Evolutionary conservation across 306 rosid species (phyloP).

Genomic region (Morella rubra): DNA sequence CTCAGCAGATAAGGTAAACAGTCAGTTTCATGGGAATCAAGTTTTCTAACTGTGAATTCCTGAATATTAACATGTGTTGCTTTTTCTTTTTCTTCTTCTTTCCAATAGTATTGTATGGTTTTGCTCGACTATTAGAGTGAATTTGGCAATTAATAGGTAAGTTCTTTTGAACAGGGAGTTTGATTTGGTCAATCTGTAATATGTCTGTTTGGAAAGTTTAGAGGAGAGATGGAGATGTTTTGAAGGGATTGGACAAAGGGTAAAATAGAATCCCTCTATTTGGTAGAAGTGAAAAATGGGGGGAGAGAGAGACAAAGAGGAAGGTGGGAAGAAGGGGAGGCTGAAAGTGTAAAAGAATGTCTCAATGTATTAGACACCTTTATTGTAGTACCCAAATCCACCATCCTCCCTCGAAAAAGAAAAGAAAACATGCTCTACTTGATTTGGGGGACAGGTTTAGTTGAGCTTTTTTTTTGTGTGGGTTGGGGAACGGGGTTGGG

Average conservation of each 20-base stretch:
- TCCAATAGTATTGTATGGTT: background rate
- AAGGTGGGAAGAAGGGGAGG: background rate
- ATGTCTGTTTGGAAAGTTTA: background rate
- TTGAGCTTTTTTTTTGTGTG: too few relatives aligned
- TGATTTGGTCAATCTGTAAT: background rate
- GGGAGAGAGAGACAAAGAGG: background rate
- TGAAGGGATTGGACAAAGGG: background rate
- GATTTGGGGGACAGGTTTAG: too few relatives aligned
- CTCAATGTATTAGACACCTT: background rate
- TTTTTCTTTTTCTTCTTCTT: background rate
- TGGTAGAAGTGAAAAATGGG: background rate
- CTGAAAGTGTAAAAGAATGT: background rate
- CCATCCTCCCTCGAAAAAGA: background rate
- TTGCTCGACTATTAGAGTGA: background rate
- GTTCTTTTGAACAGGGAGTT: background rate
- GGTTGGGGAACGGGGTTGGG: too few relatives aligned
- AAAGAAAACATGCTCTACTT: background rate
- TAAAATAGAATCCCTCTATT: background rate
- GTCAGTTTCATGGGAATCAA: slow-evolving; percentile 8
- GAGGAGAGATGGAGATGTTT: background rate
- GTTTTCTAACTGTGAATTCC: background rate
- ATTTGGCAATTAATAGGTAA: background rate
- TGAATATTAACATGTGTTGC: background rate
- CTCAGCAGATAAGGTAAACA: slow-evolving; percentile 86
- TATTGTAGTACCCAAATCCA: background rate